Evolutionary conservation across 306 rosid genomes (phyloP), one percentile per base, ranked within the genome.

Genomic region (Cucurbita pepo): DNA sequence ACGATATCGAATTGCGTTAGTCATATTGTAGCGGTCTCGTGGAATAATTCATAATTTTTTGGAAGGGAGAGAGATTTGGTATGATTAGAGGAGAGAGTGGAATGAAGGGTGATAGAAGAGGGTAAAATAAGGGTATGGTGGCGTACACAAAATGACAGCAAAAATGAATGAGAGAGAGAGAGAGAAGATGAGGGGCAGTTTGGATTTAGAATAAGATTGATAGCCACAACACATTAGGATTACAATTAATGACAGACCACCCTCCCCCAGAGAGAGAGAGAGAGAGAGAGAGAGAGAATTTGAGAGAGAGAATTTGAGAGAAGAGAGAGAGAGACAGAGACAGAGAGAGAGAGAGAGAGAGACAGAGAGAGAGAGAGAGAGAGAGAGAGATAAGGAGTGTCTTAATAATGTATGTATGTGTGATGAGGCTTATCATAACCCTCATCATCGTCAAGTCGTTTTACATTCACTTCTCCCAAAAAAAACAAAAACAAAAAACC

Each of bases 371-470:
- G 1, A 48, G 0, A 48, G 15, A 47, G 3, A 47, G 5, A 47
- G 3, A 47, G 3, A 44, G 10, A 44, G 3, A 8, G 10, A 44
- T 1, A 8, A 10, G 10, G 10, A 44, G 10, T 1, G 3, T 44
- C 2, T 44, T 2, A 2, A 7, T 8, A 2, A 9, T 10, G 4
- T 48, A 12, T 56, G 13, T 56, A 8, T 56, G 9, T 44, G 81
- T 85, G 86, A 88, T 89, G 88, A 88, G 89, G 82, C 87, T 88
- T 82, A 93, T 90, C 84, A 93, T 92, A 86, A 83, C 74, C 88
- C 93, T 93, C 96, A 93, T 93, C 73, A 87, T 86, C 95, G 97
- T 89, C 95, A 92, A 87, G 97, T 92, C 97, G 89, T 85, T 92
- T 85, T 92, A 85, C 87, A 80, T 73, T 92, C 82, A 11, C 95